phyloP scores from a whole-genome alignment of 768 basidiomycete species.

The Astraeus odoratus region DNA sequence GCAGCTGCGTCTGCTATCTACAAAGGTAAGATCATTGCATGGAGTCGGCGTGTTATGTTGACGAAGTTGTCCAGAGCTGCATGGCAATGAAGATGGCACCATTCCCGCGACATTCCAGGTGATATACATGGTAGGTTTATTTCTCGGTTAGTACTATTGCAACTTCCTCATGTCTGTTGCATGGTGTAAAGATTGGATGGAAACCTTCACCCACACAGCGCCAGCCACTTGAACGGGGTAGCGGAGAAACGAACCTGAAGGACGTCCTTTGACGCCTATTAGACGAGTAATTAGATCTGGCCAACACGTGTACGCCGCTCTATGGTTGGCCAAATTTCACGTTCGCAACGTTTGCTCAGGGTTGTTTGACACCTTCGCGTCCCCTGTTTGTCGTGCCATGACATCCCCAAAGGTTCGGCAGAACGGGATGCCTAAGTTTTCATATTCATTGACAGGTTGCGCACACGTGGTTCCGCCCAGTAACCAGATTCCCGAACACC shows the following conservation, averaged over 20 bases:
- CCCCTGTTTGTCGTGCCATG: not conserved
- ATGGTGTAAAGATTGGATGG: slow-evolving; percentile 67
- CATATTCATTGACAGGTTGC: not conserved
- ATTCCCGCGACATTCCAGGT: slow-evolving; percentile 95
- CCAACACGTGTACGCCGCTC: not conserved
- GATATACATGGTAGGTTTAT: slow-evolving; percentile 82
- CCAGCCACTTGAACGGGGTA: slow-evolving; percentile 57
- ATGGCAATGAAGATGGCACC: slow-evolving; percentile 76
- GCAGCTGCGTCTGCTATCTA: slow-evolving; percentile 92
- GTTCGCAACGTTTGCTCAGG: not conserved
- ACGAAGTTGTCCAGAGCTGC: slow-evolving; percentile 51
- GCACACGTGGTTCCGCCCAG: not conserved
- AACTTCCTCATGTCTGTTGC: not conserved
- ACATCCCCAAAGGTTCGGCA: not conserved
- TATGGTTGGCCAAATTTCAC: not conserved
- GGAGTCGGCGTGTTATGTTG: not conserved
- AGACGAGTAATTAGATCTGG: not conserved
- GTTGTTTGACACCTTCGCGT: not conserved
- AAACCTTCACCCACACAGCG: slow-evolving; percentile 65
- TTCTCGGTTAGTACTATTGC: not conserved
- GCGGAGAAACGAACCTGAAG: slow-evolving; percentile 53
- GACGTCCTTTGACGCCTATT: slow-evolving; percentile 40
- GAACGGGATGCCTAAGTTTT: not conserved
- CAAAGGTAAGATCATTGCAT: slow-evolving; percentile 47
- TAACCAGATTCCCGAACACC: not conserved